These are phyloP conservation scores for Rheum nobile DNA, from an alignment of 148 eudicot genomes.

Conservation along the genomic window DNA sequence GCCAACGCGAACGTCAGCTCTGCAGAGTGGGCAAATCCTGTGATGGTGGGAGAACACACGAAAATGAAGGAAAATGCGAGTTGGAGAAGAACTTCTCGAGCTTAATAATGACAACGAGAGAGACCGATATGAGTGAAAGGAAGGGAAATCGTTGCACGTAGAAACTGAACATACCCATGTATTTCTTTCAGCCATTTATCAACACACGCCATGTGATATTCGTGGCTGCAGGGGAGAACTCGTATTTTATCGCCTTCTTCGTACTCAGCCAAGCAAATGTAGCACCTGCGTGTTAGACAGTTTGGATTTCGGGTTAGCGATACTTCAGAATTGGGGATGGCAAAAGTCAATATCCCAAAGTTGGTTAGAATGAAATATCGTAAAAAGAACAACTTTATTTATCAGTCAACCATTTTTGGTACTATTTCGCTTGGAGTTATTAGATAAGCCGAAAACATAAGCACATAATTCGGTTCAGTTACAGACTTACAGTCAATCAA, in stretches of 20 bases:
- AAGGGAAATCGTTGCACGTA: neutral
- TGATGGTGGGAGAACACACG: neutral
- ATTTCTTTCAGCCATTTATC: constrained; percentile 91
- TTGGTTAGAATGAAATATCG: no score
- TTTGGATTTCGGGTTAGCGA: neutral
- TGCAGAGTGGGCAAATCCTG: neutral
- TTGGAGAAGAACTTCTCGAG: neutral
- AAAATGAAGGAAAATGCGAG: neutral
- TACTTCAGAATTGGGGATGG: neutral
- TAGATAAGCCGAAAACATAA: no score
- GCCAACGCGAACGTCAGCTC: neutral
- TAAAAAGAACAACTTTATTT: neutral
- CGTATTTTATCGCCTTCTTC: constrained; percentile 63
- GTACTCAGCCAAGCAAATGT: constrained; percentile 68
- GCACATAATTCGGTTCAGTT: no score
- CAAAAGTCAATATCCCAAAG: no score
- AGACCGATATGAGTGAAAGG: neutral
- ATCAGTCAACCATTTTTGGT: neutral
- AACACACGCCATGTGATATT: constrained; percentile 60
- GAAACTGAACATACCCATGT: constrained; percentile 42
- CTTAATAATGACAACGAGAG: no score
- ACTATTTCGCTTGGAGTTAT: no score
- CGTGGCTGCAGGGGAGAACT: constrained; percentile 71
- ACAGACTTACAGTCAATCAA: no score
- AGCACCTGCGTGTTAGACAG: constrained; percentile 36